Base-by-base conservation (phyloP, 2,329 filamentous ascomycete species). In the Meredithiella fracta region DNA sequence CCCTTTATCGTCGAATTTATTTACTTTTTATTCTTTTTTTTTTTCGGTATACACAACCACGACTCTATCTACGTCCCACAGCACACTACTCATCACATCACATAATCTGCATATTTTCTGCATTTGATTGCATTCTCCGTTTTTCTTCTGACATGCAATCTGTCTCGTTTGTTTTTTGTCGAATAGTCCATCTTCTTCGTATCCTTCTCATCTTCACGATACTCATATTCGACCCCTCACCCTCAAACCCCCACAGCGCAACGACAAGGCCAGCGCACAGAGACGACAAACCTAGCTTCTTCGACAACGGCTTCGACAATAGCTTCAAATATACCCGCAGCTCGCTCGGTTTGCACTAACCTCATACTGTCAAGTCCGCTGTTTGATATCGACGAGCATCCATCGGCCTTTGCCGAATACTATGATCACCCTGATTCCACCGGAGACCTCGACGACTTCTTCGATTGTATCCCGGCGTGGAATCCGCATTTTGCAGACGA, bases 401-500 rank as follows among this genome's bases (percentile, higher is more conserved):
- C 15, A 53, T 34, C 29, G 29, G 23, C 11, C 38, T 54, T 23
- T 54, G 37, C 44, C 22, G 11, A 17, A 44, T 22, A 52, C 17
- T 26, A 34, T 11, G 29, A 34, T 11, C 29, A 34, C 11, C 29
- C 29, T 9, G 17, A 38, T 25, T 52, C 20, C 15, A 38, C 15
- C 31, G n/a, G 29, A n/a, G 26, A 25, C 50, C 15, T 23, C 14
- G 20, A 23, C 37, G 53, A 23, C 14, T 20, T 47, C 7, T 34
- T 47, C 5, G 53, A 54, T 23, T 34, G 22, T n/a, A 20, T 34
- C 5, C 15, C 40, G 11, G 53, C 29, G 25, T 54, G 53, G 53
- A 54, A 23, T 25, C 53, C 53, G 17, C 42, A 37, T 20, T 54
- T 54, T 38, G 22, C 40, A 29, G 53, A 54, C 53, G 53, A 54